Evolutionary conservation across 2,329 filamentous ascomycete species (phyloP), one percentile per base, ranked within the genome.

Genomic region (Coniosporium tulheliwenetii): DNA sequence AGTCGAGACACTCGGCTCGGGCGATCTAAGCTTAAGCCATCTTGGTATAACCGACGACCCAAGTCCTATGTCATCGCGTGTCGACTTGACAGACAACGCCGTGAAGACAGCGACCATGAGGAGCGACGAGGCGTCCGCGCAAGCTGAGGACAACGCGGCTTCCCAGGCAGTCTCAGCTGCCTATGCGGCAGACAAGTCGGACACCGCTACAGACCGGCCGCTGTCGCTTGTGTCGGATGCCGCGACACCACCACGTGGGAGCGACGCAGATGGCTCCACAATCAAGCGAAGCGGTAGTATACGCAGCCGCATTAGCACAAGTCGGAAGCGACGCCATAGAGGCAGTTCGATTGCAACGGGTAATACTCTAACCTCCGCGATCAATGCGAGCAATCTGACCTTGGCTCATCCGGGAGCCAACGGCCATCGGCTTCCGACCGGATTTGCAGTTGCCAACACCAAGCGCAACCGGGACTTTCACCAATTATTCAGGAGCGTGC

Each of bases 381-480:
- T 87, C 48, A 75, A 73, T 40, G 75, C 79, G n/a, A 80, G 77
- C 43, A 79, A 79, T 44, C 67, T 73, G 31, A 79, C 80, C 3
- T 60, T 87, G n/a, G 75, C 75, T 12, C 75, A 81, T 48, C 74
- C 81, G 10, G 66, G 66, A 26, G 66, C 69, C 33, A 73, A 71
- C 48, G 71, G 75, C 5, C 81, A 84, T 36, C 86, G 87, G 47
- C 69, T 93, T 47, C 19, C 19, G 19, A 94, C 89, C 4, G 91
- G 91, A 0, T 98, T 98, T 57, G 89, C 91, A 39, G 86, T 96
- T 47, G 91, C 91, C 38, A 93, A 84, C 57, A 93, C 93, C 59
- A 95, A 91, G 64, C 77, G 93, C 42, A 98, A 98, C 61, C 77
- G 85, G 38, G 91, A 96, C 55, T 98, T 96, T 52, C 91, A 98